A percentile compares a stretch with the other conserved stretches of the same genome.
Conservation (phyloP, 2,329 filamentous ascomycete species). For the Talaromyces funiculosus region DNA sequence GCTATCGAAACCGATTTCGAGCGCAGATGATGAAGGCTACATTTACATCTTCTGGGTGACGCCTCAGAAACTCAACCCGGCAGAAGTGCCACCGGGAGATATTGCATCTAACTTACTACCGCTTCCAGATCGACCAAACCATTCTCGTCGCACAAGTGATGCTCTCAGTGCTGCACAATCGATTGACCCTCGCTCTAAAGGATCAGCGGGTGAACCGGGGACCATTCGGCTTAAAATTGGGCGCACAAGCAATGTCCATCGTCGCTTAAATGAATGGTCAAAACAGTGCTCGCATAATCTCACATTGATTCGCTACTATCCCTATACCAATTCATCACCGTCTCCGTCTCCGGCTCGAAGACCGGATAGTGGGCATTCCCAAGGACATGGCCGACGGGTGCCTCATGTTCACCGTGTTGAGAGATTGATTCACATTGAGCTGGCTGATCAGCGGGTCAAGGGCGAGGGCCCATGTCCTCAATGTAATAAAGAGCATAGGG, state of each 20-base stretch:
- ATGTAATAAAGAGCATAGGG: conserved; percentile 79
- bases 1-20: conserved; percentile 67
- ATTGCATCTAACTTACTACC: conserved; percentile 57
- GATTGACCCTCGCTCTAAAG: conserved; percentile 26
- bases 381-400: conserved; percentile 56
- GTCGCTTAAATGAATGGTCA: conserved; percentile 87
- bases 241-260: conserved; percentile 73
- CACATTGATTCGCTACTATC: conserved; percentile 85
- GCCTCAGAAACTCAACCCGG: conserved; percentile 49
- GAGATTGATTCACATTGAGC: conserved; percentile 81
- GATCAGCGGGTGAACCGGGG: conserved; percentile 38
- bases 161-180: conserved; percentile 34
- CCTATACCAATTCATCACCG: conserved; percentile 50
- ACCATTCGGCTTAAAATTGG: conserved; percentile 65
- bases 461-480: conserved; percentile 59
- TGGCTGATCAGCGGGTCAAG: conserved; percentile 56
- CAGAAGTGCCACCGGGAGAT: conserved; percentile 48
- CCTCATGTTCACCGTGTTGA: conserved; percentile 85
- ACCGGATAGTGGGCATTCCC: conserved; percentile 13
- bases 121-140: conserved; percentile 29
- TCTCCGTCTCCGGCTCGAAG: conserved; percentile 17
- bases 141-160: conserved; percentile 31
- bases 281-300: conserved; percentile 87
- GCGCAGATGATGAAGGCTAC: conserved; percentile 74
- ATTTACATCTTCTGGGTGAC: conserved; percentile 99